phyloP scores from a whole-genome alignment of 768 basidiomycete species.

The Termitomyces eurrhizus region DNA sequence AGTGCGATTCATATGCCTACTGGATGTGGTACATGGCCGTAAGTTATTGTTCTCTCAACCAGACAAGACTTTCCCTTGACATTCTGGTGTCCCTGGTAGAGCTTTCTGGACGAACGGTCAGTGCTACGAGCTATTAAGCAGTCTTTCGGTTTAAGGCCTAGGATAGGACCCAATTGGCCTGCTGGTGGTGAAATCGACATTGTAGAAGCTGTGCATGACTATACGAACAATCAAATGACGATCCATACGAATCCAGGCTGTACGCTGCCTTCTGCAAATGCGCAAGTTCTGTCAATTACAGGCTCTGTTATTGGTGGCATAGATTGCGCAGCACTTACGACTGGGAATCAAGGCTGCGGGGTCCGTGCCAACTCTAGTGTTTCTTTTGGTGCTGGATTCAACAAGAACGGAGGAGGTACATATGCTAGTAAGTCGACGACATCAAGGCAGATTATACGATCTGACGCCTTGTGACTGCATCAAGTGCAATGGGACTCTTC shows the following conservation, averaged over 20 bases:
- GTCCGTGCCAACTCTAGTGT: constrained; percentile 54
- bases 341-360: constrained; percentile 80
- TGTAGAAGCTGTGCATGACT: constrained; percentile 78
- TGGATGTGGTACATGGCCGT: constrained; percentile 87
- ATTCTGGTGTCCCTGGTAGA: constrained; percentile 19
- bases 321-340: constrained; percentile 67
- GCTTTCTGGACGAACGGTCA: constrained; percentile 48
- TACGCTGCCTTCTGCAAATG: constrained; percentile 46
- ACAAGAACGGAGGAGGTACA: constrained; percentile 79
- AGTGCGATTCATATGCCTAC: constrained; percentile 88
- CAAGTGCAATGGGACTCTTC: constrained; percentile 71
- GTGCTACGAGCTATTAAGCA: not conserved
- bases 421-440: constrained; percentile 70
- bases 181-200: constrained; percentile 77
- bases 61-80: not conserved
- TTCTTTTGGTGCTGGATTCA: constrained; percentile 86
- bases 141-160: constrained; percentile 34
- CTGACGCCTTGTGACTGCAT: not conserved
- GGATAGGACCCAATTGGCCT: constrained; percentile 59
- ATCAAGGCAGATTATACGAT: constrained; percentile 1
- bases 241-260: constrained; percentile 78
- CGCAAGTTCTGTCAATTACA: constrained; percentile 48
- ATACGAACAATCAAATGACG: constrained; percentile 78
- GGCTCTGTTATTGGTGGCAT: constrained; percentile 66
- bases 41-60: constrained; percentile 20